phyloP scores from a whole-genome alignment of 306 rosid species.

The Corylus avellana region DNA sequence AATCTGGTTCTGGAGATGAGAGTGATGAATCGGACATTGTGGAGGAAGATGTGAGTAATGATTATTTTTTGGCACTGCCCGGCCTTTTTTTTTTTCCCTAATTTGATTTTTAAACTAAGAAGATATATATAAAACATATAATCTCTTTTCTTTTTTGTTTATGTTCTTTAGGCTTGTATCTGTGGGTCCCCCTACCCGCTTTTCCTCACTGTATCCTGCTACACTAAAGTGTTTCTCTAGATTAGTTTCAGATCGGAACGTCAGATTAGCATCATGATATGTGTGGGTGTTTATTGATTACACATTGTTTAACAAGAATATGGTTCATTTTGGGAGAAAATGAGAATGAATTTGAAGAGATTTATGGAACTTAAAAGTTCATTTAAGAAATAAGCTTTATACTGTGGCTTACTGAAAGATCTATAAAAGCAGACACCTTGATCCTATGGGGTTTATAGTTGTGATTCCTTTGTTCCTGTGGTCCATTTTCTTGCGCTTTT shows the following conservation, averaged over 20 bases:
- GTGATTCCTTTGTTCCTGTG: constrained; percentile 5
- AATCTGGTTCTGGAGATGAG: constrained; percentile 55
- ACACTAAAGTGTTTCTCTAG: not conserved
- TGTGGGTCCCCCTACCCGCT: not conserved
- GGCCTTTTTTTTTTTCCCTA: constrained; percentile 5
- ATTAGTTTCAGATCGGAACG: not conserved
- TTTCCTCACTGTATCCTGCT: constrained; percentile 3
- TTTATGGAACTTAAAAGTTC: not conserved
- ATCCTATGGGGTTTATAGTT: not conserved
- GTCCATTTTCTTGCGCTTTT: not conserved
- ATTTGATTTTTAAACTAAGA: constrained; percentile 9
- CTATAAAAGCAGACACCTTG: not conserved
- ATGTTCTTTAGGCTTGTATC: not conserved
- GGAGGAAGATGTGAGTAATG: constrained; percentile 84
- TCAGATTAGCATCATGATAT: not conserved
- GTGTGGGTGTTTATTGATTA: not conserved
- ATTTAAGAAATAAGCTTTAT: not conserved
- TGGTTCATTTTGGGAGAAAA: not conserved
- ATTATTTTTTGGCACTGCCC: not conserved
- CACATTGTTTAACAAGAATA: not conserved
- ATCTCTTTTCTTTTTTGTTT: not conserved
- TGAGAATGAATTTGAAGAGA: not conserved
- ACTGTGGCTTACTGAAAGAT: not conserved
- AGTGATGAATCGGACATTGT: constrained; percentile 84
- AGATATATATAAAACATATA: not conserved